Percentiles rank a stretch among this genome's conserved stretches.
phyloP scores from a whole-genome alignment of 164 flowering plant genomes.

The Aristolochia fimbriata region DNA sequence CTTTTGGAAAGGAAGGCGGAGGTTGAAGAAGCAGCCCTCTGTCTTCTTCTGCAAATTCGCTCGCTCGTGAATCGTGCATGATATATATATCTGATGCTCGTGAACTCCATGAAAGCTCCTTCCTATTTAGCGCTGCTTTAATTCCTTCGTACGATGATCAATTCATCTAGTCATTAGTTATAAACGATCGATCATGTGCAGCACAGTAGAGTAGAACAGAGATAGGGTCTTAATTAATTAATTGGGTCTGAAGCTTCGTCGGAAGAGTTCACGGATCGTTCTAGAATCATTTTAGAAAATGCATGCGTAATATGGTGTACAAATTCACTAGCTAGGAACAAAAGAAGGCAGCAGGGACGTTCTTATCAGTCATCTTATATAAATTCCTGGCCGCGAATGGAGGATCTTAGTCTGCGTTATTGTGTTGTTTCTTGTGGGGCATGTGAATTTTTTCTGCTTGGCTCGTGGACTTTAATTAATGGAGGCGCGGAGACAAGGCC shows the following conservation, averaged over 20 bases:
- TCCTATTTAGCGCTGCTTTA: no score
- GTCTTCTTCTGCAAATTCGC: conserved; percentile 20
- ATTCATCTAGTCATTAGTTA: no score
- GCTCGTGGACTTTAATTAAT: no score
- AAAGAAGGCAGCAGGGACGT: neutral
- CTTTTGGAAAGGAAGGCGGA: conserved; percentile 4
- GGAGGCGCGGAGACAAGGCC: no score
- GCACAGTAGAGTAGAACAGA: no score
- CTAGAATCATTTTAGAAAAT: conserved; percentile 14
- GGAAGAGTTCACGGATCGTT: conserved; percentile 24
- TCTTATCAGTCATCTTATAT: no score
- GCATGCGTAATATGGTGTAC: neutral
- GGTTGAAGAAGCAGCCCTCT: conserved; percentile 28
- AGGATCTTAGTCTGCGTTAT: neutral
- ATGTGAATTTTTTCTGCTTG: conserved; percentile 19
- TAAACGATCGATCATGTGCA: no score
- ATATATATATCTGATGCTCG: conserved; percentile 21
- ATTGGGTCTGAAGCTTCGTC: neutral
- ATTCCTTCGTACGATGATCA: no score
- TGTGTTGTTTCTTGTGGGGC: conserved; percentile 10
- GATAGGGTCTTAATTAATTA: no score
- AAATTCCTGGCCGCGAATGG: no score
- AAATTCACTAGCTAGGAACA: conserved; percentile 6
- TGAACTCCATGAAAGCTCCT: conserved; percentile 21
- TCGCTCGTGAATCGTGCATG: conserved; percentile 13